These are phyloP conservation scores for Saccharomycopsis olivae DNA, from an alignment of 805 yeast species.

Conservation along the genomic window DNA sequence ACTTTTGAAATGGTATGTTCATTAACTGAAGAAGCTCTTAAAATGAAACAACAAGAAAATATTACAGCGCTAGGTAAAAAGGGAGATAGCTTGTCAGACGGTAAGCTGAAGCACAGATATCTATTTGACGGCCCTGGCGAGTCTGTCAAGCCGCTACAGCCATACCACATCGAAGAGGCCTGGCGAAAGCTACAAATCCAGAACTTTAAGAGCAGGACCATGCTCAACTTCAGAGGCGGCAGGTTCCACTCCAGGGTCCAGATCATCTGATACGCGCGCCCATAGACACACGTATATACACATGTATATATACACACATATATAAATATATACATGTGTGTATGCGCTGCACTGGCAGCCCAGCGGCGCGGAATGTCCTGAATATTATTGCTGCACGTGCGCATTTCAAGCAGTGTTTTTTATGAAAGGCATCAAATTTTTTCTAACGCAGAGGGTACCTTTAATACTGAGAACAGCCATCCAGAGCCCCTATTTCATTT, in stretches of 20 bases:
- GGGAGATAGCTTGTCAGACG: conserved; percentile 18
- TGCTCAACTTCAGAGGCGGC: conserved; percentile 57
- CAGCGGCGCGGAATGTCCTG: no score
- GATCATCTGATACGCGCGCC: conserved; percentile 10
- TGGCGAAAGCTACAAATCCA: conserved; percentile 62
- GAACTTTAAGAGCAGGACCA: conserved; percentile 38
- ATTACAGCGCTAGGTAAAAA: conserved; percentile 26
- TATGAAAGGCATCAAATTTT: no score
- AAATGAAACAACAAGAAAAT: conserved; percentile 63
- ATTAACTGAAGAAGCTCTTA: conserved; percentile 83
- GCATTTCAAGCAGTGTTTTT: no score
- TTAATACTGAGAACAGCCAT: no score
- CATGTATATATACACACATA: no score
- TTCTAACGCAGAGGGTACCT: no score
- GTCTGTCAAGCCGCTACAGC: conserved; percentile 63
- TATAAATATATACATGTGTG: no score
- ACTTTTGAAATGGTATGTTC: conserved; percentile 96
- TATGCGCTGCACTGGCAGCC: no score
- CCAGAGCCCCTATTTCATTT: no score
- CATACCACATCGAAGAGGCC: conserved; percentile 80
- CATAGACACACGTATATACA: no score
- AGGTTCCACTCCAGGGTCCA: conserved; percentile 15
- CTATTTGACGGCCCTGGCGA: conserved; percentile 86
- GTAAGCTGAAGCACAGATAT: conserved; percentile 30
- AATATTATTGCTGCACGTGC: no score